A percentile compares a stretch with the other conserved stretches of the same genome.
These are phyloP conservation scores for Trifolium pratense DNA, from an alignment of 306 rosid species.

Conservation along the genomic window DNA sequence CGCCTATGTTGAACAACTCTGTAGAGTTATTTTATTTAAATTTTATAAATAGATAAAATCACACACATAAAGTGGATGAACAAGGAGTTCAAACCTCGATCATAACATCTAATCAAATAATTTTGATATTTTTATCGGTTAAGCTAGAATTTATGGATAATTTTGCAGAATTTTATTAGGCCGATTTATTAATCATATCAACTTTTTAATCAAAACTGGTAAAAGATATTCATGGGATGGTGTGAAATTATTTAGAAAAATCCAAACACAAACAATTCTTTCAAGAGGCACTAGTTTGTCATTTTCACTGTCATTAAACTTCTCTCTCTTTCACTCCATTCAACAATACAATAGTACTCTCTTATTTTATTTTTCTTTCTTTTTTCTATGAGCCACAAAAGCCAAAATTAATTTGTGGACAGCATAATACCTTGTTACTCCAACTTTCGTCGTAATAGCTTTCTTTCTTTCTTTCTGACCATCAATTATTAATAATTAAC, in stretches of 20 bases:
- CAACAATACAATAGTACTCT: neutral
- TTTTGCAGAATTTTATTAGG: too few relatives aligned
- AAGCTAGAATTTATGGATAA: too few relatives aligned
- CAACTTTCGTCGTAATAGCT: conserved; percentile 19
- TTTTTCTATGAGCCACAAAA: conserved; percentile 26
- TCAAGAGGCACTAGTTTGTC: conserved; percentile 31
- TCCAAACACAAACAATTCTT: conserved; percentile 1
- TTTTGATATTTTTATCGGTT: too few relatives aligned
- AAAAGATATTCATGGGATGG: neutral
- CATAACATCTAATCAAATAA: too few relatives aligned
- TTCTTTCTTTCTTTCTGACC: conserved; percentile 11
- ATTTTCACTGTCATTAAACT: conserved; percentile 29
- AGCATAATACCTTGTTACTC: conserved; percentile 24
- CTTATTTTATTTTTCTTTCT: neutral
- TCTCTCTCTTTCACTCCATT: neutral
- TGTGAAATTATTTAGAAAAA: neutral
- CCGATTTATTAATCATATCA: too few relatives aligned
- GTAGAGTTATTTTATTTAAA: too few relatives aligned
- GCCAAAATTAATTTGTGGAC: conserved; percentile 37
- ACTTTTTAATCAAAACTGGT: neutral
- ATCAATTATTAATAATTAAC: neutral
- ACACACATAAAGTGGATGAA: too few relatives aligned
- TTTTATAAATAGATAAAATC: too few relatives aligned
- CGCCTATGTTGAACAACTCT: too few relatives aligned
- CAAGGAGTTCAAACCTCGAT: too few relatives aligned